Evolutionary conservation across 2,329 filamentous ascomycete genomes (phyloP).

Genomic region (Penicillium thymicola): DNA sequence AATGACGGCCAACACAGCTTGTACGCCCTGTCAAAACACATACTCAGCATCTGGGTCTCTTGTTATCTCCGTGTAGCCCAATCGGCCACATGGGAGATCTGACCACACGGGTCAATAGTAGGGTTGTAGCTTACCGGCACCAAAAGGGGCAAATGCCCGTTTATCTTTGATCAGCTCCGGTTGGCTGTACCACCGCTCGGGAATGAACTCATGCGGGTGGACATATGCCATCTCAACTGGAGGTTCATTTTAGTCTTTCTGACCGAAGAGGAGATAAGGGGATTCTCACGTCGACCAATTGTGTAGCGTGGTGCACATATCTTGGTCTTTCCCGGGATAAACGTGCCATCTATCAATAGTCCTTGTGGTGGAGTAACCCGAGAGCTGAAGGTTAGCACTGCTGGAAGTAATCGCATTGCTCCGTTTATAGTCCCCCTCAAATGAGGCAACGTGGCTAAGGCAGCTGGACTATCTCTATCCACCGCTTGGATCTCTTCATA

Average conservation of each 20-base stretch:
- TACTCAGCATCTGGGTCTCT: background rate
- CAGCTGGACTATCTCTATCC: background rate
- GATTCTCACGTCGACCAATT: background rate
- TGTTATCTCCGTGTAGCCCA: background rate
- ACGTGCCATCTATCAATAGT: background rate
- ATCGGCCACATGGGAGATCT: background rate
- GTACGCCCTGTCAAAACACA: background rate
- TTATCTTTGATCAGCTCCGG: conserved; percentile 18
- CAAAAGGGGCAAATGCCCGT: conserved; percentile 19
- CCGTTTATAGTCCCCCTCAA: conserved; percentile 1
- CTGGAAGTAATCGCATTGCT: background rate
- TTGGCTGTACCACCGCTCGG: conserved; percentile 31
- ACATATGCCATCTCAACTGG: conserved; percentile 32
- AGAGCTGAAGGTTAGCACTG: background rate
- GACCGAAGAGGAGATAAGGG: background rate
- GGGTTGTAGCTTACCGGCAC: conserved; percentile 10
- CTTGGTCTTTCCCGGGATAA: background rate
- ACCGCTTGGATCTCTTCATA: background rate
- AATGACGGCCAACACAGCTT: conserved; percentile 5
- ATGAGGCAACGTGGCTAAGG: background rate
- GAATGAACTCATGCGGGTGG: conserved; percentile 38
- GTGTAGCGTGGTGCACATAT: conserved; percentile 1
- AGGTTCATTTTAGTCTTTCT: background rate
- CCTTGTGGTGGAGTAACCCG: background rate
- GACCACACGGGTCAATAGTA: background rate